Conservation (phyloP, 2,329 filamentous ascomycete species). For the Bipolaris zeicola region DNA sequence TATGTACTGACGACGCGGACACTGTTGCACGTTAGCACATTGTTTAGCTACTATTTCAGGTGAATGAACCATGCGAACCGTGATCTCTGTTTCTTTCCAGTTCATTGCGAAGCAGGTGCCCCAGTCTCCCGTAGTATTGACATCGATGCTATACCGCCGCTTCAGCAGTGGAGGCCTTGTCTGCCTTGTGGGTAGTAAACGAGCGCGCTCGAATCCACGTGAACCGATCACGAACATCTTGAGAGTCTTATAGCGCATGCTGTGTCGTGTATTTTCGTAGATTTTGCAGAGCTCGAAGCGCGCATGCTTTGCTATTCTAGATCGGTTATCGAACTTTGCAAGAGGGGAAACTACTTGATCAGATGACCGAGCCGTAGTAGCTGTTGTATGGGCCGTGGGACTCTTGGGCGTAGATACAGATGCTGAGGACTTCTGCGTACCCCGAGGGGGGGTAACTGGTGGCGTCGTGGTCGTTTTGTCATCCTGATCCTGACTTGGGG, state of each 20-base stretch:
- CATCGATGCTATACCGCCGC: constrained; percentile 35
- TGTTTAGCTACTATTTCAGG: background rate
- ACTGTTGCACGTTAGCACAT: constrained; percentile 3
- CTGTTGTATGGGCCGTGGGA: background rate
- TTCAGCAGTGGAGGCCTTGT: constrained; percentile 17
- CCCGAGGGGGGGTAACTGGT: background rate
- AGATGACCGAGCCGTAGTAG: background rate
- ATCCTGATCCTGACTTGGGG: background rate
- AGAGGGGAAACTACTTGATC: background rate
- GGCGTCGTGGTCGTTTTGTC: background rate
- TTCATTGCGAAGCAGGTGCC: background rate
- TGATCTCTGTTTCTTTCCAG: background rate
- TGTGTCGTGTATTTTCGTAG: constrained; percentile 15
- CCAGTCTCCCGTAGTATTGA: constrained; percentile 9
- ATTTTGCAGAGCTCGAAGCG: constrained; percentile 6
- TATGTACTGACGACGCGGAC: background rate
- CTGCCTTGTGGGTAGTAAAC: constrained; percentile 16
- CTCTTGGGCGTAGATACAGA: background rate
- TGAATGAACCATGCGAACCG: background rate
- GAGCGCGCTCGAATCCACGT: constrained; percentile 22
- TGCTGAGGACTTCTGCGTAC: background rate
- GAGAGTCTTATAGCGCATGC: constrained; percentile 2
- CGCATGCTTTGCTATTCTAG: background rate
- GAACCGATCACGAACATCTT: constrained; percentile 17
- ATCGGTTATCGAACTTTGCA: background rate